Conservation (phyloP, 192 early-diverging fungal species). For the Coemansia sp. region DNA sequence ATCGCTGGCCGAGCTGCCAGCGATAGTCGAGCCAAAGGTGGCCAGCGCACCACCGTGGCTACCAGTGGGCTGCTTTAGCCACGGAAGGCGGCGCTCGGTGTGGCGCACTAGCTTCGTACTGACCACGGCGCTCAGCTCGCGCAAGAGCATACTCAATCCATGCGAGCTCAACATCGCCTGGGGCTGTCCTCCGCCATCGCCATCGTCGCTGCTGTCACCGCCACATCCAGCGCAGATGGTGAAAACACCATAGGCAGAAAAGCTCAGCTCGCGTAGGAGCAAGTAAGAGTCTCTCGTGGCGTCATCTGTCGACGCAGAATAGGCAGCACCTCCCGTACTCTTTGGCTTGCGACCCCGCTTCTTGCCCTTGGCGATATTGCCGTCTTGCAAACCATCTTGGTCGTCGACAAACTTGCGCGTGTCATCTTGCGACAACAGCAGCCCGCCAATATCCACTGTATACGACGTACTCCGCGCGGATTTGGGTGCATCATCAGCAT, state of each 20-base stretch:
- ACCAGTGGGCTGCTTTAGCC: slow-evolving; percentile 8
- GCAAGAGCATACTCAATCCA: slow-evolving; percentile 32
- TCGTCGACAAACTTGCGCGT: slow-evolving; percentile 34
- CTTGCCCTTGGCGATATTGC: not conserved
- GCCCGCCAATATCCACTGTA: slow-evolving; percentile 36
- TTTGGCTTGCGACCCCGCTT: slow-evolving; percentile 42
- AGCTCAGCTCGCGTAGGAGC: slow-evolving; percentile 49
- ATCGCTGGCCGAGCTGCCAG: slow-evolving; percentile 29
- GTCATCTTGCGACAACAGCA: slow-evolving; percentile 51
- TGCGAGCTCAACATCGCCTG: slow-evolving; percentile 17
- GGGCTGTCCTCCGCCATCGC: slow-evolving; percentile 3
- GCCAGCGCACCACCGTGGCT: slow-evolving; percentile 12
- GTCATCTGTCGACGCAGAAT: slow-evolving; percentile 8
- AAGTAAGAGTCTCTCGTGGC: slow-evolving; percentile 21
- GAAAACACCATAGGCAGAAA: slow-evolving; percentile 42
- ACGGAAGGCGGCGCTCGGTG: slow-evolving; percentile 28
- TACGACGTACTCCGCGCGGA: not conserved
- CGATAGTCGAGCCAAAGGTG: slow-evolving; percentile 48
- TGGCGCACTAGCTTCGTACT: slow-evolving; percentile 39
- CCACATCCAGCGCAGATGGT: slow-evolving; percentile 5
- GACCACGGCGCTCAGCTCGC: slow-evolving; percentile 32
- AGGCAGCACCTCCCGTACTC: not conserved
- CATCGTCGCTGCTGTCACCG: not conserved
- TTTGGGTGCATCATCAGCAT: not conserved
- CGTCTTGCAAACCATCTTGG: not conserved